These are phyloP conservation scores for Annulohypoxylon truncatum DNA, from an alignment of 2,329 filamentous ascomycete genomes.

Conservation along the genomic window DNA sequence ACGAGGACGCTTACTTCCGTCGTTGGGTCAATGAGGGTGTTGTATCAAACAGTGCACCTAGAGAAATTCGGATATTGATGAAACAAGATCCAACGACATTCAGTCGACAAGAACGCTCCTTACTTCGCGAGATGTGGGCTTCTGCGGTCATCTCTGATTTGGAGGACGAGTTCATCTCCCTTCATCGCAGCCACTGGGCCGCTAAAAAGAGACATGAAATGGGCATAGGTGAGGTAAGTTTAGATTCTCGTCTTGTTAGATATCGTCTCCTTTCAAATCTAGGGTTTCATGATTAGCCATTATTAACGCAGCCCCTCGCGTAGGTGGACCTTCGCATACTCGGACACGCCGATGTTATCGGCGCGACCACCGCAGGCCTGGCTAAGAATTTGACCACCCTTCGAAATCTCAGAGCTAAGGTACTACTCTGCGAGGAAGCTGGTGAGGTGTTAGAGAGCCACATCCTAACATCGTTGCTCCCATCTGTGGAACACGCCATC, in stretches of 20 bases:
- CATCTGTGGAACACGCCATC: slow-evolving; percentile 60
- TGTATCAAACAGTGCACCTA: background rate
- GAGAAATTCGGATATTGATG: background rate
- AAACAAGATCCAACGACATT: background rate
- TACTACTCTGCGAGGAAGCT: slow-evolving; percentile 63
- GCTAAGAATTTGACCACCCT: slow-evolving; percentile 63
- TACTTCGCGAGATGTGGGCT: slow-evolving; percentile 18
- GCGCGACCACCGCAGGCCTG: slow-evolving; percentile 69
- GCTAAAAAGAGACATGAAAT: slow-evolving; percentile 15
- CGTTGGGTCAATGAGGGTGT: slow-evolving; percentile 18
- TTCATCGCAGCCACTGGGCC: slow-evolving; percentile 18
- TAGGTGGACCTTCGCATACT: slow-evolving; percentile 53
- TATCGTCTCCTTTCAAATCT: background rate
- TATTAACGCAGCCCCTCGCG: background rate
- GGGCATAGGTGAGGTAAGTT: slow-evolving; percentile 16
- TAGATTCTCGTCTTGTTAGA: background rate
- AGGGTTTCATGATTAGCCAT: background rate
- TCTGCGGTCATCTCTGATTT: slow-evolving; percentile 6
- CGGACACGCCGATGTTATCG: slow-evolving; percentile 60
- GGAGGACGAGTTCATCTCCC: slow-evolving; percentile 28
- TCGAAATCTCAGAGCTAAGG: slow-evolving; percentile 61
- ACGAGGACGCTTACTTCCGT: background rate
- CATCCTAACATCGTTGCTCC: slow-evolving; percentile 36
- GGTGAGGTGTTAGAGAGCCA: slow-evolving; percentile 42
- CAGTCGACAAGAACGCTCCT: slow-evolving; percentile 17